phyloP scores from a whole-genome alignment of 108 stramenopile genomes.

The Cyclotella cryptica region DNA sequence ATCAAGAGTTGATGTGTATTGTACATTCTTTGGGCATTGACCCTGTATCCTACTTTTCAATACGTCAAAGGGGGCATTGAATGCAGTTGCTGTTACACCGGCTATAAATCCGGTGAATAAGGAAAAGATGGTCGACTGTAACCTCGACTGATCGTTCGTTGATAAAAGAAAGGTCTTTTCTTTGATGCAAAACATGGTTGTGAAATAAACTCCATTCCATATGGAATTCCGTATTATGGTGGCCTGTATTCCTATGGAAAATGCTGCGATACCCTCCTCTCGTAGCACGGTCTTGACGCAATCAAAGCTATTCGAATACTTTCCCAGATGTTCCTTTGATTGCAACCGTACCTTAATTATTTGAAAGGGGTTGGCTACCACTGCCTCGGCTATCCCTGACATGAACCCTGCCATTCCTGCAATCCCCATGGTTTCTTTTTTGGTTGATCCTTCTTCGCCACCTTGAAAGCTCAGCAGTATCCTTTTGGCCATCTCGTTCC shows the following conservation, averaged over 20 bases:
- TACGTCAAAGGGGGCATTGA: constrained; percentile 30
- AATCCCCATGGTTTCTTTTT: constrained; percentile 11
- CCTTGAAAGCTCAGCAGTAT: not conserved
- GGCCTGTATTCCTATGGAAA: constrained; percentile 9
- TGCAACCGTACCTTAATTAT: constrained; percentile 23
- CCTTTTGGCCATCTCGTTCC: constrained; percentile 27
- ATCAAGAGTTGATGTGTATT: constrained; percentile 27
- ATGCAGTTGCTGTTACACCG: constrained; percentile 24
- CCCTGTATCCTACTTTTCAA: constrained; percentile 32
- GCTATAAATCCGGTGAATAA: constrained; percentile 21
- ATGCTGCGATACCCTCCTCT: constrained; percentile 21
- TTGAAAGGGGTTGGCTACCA: constrained; percentile 23
- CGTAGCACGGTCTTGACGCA: constrained; percentile 16
- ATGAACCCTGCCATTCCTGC: constrained; percentile 13
- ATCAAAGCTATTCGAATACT: constrained; percentile 27
- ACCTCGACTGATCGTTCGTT: not conserved
- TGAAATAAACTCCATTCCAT: constrained; percentile 32
- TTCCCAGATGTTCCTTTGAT: constrained; percentile 21
- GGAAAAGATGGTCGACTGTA: constrained; percentile 14
- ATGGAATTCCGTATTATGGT: constrained; percentile 24
- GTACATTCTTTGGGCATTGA: constrained; percentile 17
- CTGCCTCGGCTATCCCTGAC: constrained; percentile 26
- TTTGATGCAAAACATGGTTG: constrained; percentile 27
- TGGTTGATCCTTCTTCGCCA: not conserved
- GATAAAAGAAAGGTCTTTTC: not conserved